phyloP scores from a whole-genome alignment of 2,329 filamentous ascomycete species.

The Xylogone sp. region DNA sequence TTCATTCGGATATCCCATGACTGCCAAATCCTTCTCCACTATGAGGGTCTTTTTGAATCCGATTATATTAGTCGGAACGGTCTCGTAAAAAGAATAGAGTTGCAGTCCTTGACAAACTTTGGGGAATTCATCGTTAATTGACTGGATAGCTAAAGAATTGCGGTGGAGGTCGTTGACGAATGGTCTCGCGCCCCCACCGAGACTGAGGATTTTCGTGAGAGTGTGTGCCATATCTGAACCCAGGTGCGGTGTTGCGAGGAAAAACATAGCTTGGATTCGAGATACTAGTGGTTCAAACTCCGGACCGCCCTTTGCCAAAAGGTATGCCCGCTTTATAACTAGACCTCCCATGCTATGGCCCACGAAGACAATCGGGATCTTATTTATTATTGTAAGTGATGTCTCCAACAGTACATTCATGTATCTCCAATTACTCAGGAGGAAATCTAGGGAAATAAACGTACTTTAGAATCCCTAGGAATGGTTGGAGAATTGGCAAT shows the following conservation, averaged over 20 bases:
- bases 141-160: conserved; percentile 28
- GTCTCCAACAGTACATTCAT: conserved; percentile 1
- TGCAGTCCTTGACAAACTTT: conserved; percentile 23
- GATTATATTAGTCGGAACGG: conserved; percentile 22
- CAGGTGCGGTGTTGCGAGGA: conserved; percentile 32
- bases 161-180: conserved; percentile 25
- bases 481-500: conserved; percentile 15
- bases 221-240: conserved; percentile 12
- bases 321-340: conserved; percentile 30
- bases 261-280: conserved; percentile 27
- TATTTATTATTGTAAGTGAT: conserved; percentile 3
- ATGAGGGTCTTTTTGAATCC: conserved; percentile 10
- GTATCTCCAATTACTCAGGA: too few species aligned
- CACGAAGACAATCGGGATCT: conserved; percentile 36
- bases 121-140: conserved; percentile 31
- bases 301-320: conserved; percentile 15
- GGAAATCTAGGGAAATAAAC: too few species aligned
- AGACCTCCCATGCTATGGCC: conserved; percentile 42
- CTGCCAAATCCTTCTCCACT: conserved; percentile 24
- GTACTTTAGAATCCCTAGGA: not conserved
- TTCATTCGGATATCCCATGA: conserved; percentile 26
- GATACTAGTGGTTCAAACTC: conserved; percentile 9
- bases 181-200: conserved; percentile 5
- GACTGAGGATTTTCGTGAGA: conserved; percentile 11
- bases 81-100: conserved; percentile 44